phyloP scores from a whole-genome alignment of 345 rosid genomes.

The Arabidopsis suecica region DNA sequence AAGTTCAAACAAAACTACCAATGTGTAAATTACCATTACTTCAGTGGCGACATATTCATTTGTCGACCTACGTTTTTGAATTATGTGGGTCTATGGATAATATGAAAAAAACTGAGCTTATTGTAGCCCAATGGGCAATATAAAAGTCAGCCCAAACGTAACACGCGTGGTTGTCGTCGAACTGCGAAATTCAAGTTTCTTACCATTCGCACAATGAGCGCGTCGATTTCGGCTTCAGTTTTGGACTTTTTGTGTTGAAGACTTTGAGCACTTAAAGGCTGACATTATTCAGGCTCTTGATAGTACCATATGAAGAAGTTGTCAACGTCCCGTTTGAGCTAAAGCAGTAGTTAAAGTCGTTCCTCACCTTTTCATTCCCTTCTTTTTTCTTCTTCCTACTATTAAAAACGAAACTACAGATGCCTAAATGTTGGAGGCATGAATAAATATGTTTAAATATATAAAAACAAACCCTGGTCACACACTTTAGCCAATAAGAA shows the following conservation, averaged over 20 bases:
- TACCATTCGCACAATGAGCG: background rate
- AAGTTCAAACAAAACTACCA: too few species aligned
- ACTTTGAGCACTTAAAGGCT: slow-evolving; percentile 76
- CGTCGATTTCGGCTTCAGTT: slow-evolving; percentile 58
- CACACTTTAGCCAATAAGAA: slow-evolving; percentile 24
- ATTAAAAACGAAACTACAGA: too few species aligned
- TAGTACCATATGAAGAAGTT: slow-evolving; percentile 15
- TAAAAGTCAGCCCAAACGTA: background rate
- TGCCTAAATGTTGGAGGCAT: too few species aligned
- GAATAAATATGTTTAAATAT: too few species aligned
- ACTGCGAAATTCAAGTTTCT: background rate
- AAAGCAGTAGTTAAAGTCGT: too few species aligned
- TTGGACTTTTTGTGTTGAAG: slow-evolving; percentile 93
- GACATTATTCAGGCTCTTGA: slow-evolving; percentile 82
- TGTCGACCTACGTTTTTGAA: too few species aligned
- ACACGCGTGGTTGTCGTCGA: background rate
- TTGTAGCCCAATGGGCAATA: background rate
- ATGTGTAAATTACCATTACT: too few species aligned
- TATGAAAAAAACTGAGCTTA: background rate
- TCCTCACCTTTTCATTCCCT: too few species aligned
- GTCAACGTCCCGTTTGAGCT: background rate
- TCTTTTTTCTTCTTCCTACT: too few species aligned
- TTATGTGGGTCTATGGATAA: too few species aligned
- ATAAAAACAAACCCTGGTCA: background rate
- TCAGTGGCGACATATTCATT: too few species aligned